A percentile compares a stretch with the other conserved stretches of the same genome.
phyloP scores from a whole-genome alignment of 1,284 basidiomycete genomes.

The Moniliophthora roreri region DNA sequence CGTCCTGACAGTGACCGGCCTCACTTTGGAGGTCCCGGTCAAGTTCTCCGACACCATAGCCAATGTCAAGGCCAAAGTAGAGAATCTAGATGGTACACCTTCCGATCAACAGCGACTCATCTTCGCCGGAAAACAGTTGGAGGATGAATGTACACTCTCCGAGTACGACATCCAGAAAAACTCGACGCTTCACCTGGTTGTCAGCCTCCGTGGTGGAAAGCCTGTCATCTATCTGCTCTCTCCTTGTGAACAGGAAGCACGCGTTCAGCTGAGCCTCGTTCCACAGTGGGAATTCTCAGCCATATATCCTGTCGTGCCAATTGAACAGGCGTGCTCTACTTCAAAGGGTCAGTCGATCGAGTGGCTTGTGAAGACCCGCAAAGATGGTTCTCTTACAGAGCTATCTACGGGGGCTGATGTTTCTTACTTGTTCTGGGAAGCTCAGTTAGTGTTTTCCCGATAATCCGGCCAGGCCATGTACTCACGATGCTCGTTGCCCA shows the following conservation, averaged over 20 bases:
- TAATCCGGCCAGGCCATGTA: conserved; percentile 41
- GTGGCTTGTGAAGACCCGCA: conserved; percentile 27
- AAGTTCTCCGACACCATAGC: too few relatives aligned
- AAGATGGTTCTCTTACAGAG: conserved; percentile 26
- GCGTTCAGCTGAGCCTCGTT: conserved; percentile 25
- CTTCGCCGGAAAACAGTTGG: background rate
- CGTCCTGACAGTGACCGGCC: too few relatives aligned
- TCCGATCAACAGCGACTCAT: background rate
- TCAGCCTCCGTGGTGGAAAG: conserved; percentile 17
- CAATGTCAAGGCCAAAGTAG: too few relatives aligned
- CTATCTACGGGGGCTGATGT: conserved; percentile 20
- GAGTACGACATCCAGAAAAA: background rate
- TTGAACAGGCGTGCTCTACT: background rate
- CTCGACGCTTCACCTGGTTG: background rate
- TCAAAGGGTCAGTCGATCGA: conserved; percentile 15
- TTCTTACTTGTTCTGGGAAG: conserved; percentile 36
- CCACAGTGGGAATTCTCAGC: conserved; percentile 31
- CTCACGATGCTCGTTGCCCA: too few relatives aligned
- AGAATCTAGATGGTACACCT: too few relatives aligned
- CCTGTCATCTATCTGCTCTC: conserved; percentile 33
- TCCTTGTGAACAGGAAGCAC: conserved; percentile 20
- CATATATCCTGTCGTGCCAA: conserved; percentile 29
- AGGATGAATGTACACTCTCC: background rate
- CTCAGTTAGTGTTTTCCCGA: conserved; percentile 21
- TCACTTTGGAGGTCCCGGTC: too few relatives aligned